Percentiles rank a stretch among this genome's conserved stretches.
Evolutionary conservation across 495 filamentous ascomycete species (phyloP).

Genomic region (Penicillium angulare): DNA sequence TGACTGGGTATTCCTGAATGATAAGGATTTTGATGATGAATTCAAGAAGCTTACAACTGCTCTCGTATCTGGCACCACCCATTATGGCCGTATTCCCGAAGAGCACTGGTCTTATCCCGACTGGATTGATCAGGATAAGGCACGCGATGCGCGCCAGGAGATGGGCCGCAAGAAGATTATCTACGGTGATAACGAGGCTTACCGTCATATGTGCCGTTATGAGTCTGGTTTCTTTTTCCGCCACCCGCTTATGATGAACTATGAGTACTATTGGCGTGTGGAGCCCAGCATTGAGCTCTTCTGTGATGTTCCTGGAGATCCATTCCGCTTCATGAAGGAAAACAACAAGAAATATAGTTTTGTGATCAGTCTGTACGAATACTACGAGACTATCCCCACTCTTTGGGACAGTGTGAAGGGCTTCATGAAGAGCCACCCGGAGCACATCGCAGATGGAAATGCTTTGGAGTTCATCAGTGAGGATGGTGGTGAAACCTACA

Average conservation of each 20-base stretch:
- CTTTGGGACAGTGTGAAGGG: slow-evolving; percentile 91
- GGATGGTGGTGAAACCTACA: slow-evolving; percentile 85
- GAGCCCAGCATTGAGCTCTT: slow-evolving; percentile 86
- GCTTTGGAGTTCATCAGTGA: slow-evolving; percentile 90
- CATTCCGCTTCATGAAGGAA: slow-evolving; percentile 85
- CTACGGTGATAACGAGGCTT: slow-evolving; percentile 90
- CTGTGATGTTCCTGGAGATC: slow-evolving; percentile 81
- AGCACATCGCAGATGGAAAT: slow-evolving; percentile 82
- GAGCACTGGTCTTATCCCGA: slow-evolving; percentile 91
- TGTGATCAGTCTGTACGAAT: slow-evolving; percentile 88
- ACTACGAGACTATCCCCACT: slow-evolving; percentile 91
- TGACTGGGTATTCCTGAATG: slow-evolving; percentile 99
- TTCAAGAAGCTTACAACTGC: slow-evolving; percentile 91
- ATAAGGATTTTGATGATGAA: slow-evolving; percentile 83
- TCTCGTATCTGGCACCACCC: slow-evolving; percentile 84
- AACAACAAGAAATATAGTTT: slow-evolving; percentile 91
- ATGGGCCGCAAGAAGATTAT: slow-evolving; percentile 85
- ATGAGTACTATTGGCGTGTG: slow-evolving; percentile 92
- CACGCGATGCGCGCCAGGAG: slow-evolving; percentile 73
- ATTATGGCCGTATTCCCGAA: slow-evolving; percentile 79
- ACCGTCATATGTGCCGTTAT: slow-evolving; percentile 92
- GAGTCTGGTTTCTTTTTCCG: slow-evolving; percentile 94
- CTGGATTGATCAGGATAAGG: slow-evolving; percentile 84
- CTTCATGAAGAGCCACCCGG: slow-evolving; percentile 84
- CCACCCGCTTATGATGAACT: slow-evolving; percentile 76